Evolutionary conservation across 805 yeast genomes (phyloP).

Genomic region (Tetrapisispora fleetii): DNA sequence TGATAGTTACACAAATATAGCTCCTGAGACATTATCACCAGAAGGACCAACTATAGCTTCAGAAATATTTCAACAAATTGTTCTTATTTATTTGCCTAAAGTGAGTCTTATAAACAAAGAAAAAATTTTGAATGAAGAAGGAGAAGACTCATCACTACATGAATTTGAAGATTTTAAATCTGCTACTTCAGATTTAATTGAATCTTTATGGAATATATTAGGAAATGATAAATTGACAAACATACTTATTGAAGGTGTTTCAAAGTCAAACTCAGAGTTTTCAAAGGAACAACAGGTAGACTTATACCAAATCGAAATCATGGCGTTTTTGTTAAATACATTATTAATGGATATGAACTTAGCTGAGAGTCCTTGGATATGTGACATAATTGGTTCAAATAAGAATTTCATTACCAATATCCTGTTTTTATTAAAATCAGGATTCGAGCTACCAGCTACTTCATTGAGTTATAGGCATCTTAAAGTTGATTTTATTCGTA

Average conservation of each 20-base stretch:
- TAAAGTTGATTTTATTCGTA: constrained; percentile 22
- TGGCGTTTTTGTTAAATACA: constrained; percentile 21
- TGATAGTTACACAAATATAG: constrained; percentile 38
- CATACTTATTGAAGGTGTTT: constrained; percentile 19
- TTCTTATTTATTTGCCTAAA: constrained; percentile 61
- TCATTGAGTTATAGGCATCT: constrained; percentile 8
- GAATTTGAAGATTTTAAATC: constrained; percentile 63
- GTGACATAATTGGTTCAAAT: constrained; percentile 18
- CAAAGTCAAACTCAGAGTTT: constrained; percentile 4
- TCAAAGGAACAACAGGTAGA: constrained; percentile 5
- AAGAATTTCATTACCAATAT: constrained; percentile 15
- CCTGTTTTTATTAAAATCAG: constrained; percentile 19
- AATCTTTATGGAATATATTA: constrained; percentile 56
- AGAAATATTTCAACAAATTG: constrained; percentile 40
- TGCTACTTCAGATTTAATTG: constrained; percentile 71
- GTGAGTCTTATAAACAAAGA: constrained; percentile 37
- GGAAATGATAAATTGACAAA: constrained; percentile 34
- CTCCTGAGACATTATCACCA: constrained; percentile 24
- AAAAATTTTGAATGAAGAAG: constrained; percentile 26
- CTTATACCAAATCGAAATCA: constrained; percentile 26
- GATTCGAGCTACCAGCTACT: constrained; percentile 12
- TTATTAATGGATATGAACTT: constrained; percentile 22
- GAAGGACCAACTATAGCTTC: constrained; percentile 28
- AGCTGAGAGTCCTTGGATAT: constrained; percentile 24
- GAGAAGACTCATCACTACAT: constrained; percentile 17